Evolutionary conservation across 1,284 basidiomycete species (phyloP), one percentile per base, ranked within the genome.

Genomic region (Fomitopsis pinicola): DNA sequence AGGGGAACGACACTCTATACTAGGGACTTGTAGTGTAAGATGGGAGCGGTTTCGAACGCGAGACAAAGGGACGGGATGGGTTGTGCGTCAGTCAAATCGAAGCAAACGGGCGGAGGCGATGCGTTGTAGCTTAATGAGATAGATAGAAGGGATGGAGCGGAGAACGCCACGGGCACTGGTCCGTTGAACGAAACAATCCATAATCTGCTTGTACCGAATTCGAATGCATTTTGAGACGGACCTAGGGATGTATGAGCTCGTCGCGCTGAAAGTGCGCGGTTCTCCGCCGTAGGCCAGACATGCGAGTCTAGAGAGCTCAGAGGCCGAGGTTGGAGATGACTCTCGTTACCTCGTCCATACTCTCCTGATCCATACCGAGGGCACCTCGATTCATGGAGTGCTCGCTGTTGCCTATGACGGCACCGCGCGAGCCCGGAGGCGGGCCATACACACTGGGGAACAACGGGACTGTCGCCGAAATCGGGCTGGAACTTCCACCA

Each of bases 381-480:
- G 81, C 80, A 36, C 75, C 75, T 46, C 82, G 78, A 59, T 69
- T 69, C 50, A 72, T 64, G 35, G 62, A 63, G 22, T 64, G 60
- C 60, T 68, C 63, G 56, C 66, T 60, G 44, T 67, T 69, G 30
- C 68, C 65, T 9, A 82, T 78, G 36, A 82, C 78, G 7, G 81
- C 77, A 42, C 80, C 78, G 55, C 82, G 76, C 33, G 76, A 69
- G 44, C 80, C 77, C 42, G 77, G 73, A 17, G 84, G 82, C 4
- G 85, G 85, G 0, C 83, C 88, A 69, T 92, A 92, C 12, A 93
- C 91, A 67, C 89, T 92, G 9, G 91, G 91, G 78, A 93, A 93
- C 10, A 84, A 87, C 50, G 90, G 91, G 14, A 86, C 86, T 10
- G 87, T 89, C 26, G 80, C 85, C 38, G 88, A 90, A 12, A 82